These are phyloP conservation scores for Huntiella bhutanensis DNA, from an alignment of 2,329 filamentous ascomycete species.

Conservation along the genomic window DNA sequence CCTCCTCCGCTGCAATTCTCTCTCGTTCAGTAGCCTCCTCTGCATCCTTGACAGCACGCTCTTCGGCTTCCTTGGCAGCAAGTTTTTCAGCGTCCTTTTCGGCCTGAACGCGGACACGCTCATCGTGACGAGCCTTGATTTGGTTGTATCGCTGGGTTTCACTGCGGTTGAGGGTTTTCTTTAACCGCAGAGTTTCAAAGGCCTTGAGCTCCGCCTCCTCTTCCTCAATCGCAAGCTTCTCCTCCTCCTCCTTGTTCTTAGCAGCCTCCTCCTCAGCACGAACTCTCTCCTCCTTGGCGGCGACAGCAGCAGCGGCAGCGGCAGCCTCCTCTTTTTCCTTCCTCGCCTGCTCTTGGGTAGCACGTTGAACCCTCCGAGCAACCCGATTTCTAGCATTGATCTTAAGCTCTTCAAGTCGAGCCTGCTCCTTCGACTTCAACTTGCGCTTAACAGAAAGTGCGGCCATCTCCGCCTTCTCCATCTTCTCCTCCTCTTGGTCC, in stretches of 20 bases:
- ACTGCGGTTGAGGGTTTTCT: background rate
- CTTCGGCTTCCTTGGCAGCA: constrained; percentile 18
- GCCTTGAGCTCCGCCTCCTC: constrained; percentile 9
- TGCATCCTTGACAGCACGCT: constrained; percentile 14
- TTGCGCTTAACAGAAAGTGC: constrained; percentile 4
- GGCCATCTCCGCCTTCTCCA: constrained; percentile 4
- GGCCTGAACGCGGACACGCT: constrained; percentile 4
- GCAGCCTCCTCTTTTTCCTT: constrained; percentile 17
- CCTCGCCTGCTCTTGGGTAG: constrained; percentile 2
- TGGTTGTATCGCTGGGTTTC: constrained; percentile 4
- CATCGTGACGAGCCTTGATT: constrained; percentile 9
- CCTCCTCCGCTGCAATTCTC: constrained; percentile 1
- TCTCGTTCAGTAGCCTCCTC: constrained; percentile 4
- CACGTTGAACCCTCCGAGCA: background rate
- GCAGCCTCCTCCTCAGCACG: constrained; percentile 10
- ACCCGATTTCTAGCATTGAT: constrained; percentile 14
- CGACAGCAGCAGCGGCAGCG: constrained; percentile 13
- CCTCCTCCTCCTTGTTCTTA: background rate
- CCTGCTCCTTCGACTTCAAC: constrained; percentile 5
- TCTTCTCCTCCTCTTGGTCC: background rate
- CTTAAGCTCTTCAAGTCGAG: constrained; percentile 13
- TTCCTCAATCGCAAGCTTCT: constrained; percentile 3
- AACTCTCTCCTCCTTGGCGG: constrained; percentile 14
- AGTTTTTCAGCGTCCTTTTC: constrained; percentile 15
- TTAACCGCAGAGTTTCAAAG: constrained; percentile 1